Evolutionary conservation across 495 filamentous ascomycete species (phyloP), one percentile per base, ranked within the genome.

Genomic region (Hamigera avellanea): DNA sequence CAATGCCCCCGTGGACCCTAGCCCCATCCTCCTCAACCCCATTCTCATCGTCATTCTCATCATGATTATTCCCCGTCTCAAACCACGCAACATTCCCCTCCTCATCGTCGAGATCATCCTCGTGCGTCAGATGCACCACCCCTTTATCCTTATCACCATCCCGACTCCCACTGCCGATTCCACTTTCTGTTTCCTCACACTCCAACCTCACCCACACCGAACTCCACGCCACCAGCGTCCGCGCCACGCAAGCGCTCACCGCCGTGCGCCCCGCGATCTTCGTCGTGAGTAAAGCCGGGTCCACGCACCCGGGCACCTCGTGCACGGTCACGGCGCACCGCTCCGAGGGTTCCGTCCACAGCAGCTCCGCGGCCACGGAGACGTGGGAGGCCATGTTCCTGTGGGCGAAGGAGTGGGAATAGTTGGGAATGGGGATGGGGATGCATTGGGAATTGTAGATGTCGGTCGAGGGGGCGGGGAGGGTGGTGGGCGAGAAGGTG

Each of bases 311-410:
- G 0, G 60, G 53, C 0, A 52, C 45, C 32, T 66, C 59, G 37
- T 61, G 59, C 3, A 66, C 35, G 19, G 57, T 53, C 33, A 64
- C 49, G 8, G 52, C 56, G 46, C 62, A 66, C 18, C 41, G 40
- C 13, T 50, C 46, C 14, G 39, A 28, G 12, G 35, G 40, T 14
- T 49, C 43, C 12, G 8, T 26, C 31, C 39, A 40, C 36, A 53
- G 32, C 1, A 59, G 34, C 17, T 58, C 50, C 5, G 50, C 45
- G 15, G 56, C 53, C n/a, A 66, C 36, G 12, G 57, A 61, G 36
- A 64, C 39, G 21, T 53, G 45, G 37, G 42, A 40, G 27, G 56
- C 57, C 8, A 54, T 36, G 35, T 36, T 13, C 12, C 25, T 42
- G 41, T 40, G 41, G 38, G 50, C 48, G 18, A 44, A 36, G 1